These are phyloP conservation scores for Fusarium musae DNA, from an alignment of 2,329 filamentous ascomycete species.

Conservation along the genomic window DNA sequence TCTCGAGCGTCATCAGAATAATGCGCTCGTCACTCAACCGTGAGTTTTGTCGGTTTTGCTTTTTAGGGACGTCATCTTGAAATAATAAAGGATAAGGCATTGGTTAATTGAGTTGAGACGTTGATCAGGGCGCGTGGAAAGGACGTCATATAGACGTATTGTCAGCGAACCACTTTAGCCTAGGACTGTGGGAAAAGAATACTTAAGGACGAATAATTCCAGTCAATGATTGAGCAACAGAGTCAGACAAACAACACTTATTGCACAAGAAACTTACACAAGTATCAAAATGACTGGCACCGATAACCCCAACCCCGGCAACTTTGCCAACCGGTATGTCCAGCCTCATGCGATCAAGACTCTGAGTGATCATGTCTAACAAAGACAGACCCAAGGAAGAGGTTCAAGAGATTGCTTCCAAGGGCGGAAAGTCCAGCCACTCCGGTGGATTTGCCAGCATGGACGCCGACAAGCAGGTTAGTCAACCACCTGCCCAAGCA, in stretches of 20 bases:
- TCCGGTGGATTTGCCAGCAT: conserved; percentile 53
- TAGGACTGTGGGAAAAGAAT: background rate
- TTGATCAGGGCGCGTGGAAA: background rate
- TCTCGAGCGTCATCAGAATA: background rate
- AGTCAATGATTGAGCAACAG: fast-evolving
- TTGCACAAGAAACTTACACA: background rate
- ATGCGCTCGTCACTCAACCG: background rate
- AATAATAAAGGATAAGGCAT: background rate
- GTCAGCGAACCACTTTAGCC: background rate
- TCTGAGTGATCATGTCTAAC: background rate
- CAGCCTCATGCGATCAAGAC: fast-evolving
- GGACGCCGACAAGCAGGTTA: conserved; percentile 54
- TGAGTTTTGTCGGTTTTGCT: background rate
- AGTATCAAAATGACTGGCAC: conserved; percentile 33
- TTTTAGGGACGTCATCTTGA: conserved; percentile 14
- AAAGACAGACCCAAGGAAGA: conserved; percentile 54
- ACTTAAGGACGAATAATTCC: background rate
- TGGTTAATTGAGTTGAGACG: background rate
- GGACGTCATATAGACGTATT: conserved; percentile 7
- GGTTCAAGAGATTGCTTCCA: conserved; percentile 55
- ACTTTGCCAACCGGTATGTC: conserved; percentile 44
- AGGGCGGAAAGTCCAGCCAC: conserved; percentile 55
- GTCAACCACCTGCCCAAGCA: conserved; percentile 36
- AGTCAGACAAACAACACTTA: background rate
- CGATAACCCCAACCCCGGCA: conserved; percentile 43